Evolutionary conservation across 352 stramenopile genomes (phyloP).

Genomic region (Phytopythium aichiense): DNA sequence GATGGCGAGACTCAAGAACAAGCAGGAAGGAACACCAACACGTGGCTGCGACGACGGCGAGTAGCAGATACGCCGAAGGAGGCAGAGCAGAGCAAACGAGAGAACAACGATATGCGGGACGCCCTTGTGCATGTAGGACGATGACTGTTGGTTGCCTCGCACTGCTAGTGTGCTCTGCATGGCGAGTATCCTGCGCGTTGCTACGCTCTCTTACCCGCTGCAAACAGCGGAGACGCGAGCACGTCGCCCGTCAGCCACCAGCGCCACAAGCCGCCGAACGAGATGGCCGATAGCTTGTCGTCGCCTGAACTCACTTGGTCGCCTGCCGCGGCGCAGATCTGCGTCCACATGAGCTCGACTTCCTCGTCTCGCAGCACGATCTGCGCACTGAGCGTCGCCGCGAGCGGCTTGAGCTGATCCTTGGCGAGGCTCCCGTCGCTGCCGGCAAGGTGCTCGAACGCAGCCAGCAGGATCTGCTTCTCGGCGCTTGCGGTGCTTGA

Average conservation of each 20-base stretch:
- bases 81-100: background rate
- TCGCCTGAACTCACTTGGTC: slow-evolving; percentile 9
- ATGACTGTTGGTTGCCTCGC: background rate
- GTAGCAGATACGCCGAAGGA: background rate
- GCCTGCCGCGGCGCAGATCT: slow-evolving; percentile 10
- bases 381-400: slow-evolving; percentile 24
- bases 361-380: slow-evolving; percentile 28
- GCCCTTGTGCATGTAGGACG: slow-evolving; percentile 3
- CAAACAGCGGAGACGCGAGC: background rate
- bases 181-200: background rate
- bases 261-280: slow-evolving; percentile 39
- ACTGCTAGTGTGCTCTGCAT: background rate
- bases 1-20: background rate
- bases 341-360: slow-evolving; percentile 51
- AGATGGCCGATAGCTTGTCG: background rate
- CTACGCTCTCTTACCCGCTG: background rate
- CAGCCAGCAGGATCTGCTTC: slow-evolving; percentile 29
- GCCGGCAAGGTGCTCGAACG: slow-evolving; percentile 25
- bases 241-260: slow-evolving; percentile 50
- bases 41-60: background rate
- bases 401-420: slow-evolving; percentile 28
- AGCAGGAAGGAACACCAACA: background rate
- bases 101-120: slow-evolving; percentile 2
- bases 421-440: slow-evolving; percentile 17
- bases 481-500: slow-evolving; percentile 17